phyloP scores from a whole-genome alignment of 1,139 yeast genomes.

The Yamadazyma buinensis region DNA sequence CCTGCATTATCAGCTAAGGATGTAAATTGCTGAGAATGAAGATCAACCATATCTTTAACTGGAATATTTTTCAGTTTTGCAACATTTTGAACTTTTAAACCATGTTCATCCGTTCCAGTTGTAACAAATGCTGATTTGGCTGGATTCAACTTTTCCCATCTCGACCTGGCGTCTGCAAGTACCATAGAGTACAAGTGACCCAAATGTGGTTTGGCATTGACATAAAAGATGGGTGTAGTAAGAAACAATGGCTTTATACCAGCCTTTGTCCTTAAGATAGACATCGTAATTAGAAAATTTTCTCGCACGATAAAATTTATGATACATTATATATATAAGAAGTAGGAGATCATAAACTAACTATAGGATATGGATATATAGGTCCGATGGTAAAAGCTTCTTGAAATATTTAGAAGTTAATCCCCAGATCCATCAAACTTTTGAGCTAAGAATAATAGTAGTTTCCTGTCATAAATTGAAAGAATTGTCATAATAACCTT shows the following conservation, averaged over 20 bases:
- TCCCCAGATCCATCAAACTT: no score
- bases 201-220: constrained; percentile 90
- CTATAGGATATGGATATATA: no score
- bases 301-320: no score
- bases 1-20: constrained; percentile 53
- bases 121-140: constrained; percentile 47
- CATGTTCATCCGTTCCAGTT: constrained; percentile 98
- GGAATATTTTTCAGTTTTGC: constrained; percentile 46
- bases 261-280: no score
- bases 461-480: no score
- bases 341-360: no score
- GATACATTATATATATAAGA: no score
- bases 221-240: constrained; percentile 94
- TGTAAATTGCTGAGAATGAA: constrained; percentile 61
- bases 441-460: no score
- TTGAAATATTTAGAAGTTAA: no score
- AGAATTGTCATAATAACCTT: no score
- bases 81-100: constrained; percentile 79
- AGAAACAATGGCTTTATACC: constrained; percentile 41
- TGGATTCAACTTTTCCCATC: constrained; percentile 62
- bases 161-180: constrained; percentile 68
- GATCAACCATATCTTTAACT: constrained; percentile 73
- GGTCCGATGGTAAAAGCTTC: no score
- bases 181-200: constrained; percentile 93
- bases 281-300: no score